Percentiles rank a stretch among this genome's conserved stretches.
Conservation (phyloP, 2,329 filamentous ascomycete species). For the Neofusicoccum laricinum region DNA sequence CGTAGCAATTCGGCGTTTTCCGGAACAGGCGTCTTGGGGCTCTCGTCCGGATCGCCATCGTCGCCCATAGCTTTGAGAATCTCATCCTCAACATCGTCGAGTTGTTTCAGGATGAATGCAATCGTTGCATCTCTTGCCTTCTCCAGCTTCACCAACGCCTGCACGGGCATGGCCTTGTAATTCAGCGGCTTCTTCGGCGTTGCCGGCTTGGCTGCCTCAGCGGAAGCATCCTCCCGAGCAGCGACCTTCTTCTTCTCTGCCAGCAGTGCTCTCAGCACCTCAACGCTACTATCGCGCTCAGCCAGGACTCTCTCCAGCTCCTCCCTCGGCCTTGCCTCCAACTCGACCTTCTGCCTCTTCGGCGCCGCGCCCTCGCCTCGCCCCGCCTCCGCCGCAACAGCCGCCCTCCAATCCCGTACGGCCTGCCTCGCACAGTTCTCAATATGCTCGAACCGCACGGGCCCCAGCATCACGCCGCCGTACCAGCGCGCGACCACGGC, state of each 20-base stretch:
- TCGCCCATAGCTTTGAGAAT: background rate
- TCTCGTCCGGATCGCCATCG: background rate
- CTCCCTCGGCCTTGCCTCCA: conserved; percentile 26
- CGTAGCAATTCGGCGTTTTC: background rate
- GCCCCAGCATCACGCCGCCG: conserved; percentile 52
- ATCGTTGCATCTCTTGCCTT: conserved; percentile 54
- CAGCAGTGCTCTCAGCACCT: conserved; percentile 45
- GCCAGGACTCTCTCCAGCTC: conserved; percentile 34
- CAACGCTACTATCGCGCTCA: conserved; percentile 49
- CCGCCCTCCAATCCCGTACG: conserved; percentile 40
- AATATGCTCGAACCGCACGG: conserved; percentile 53
- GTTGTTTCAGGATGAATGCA: conserved; percentile 50
- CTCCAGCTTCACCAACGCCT: conserved; percentile 41
- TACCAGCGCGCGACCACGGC: conserved; percentile 56
- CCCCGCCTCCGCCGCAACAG: conserved; percentile 23
- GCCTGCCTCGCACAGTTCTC: conserved; percentile 49
- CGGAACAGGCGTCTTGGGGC: background rate
- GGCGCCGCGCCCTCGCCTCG: conserved; percentile 27
- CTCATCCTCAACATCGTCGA: conserved; percentile 48
- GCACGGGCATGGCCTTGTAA: conserved; percentile 43
- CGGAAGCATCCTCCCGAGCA: background rate
- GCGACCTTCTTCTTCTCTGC: conserved; percentile 37
- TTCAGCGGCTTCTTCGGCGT: conserved; percentile 33
- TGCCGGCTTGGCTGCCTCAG: conserved; percentile 21
- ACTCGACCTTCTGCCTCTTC: conserved; percentile 30